Conservation (phyloP, 2,329 filamentous ascomycete genomes). For the Aaosphaeria arxii region DNA sequence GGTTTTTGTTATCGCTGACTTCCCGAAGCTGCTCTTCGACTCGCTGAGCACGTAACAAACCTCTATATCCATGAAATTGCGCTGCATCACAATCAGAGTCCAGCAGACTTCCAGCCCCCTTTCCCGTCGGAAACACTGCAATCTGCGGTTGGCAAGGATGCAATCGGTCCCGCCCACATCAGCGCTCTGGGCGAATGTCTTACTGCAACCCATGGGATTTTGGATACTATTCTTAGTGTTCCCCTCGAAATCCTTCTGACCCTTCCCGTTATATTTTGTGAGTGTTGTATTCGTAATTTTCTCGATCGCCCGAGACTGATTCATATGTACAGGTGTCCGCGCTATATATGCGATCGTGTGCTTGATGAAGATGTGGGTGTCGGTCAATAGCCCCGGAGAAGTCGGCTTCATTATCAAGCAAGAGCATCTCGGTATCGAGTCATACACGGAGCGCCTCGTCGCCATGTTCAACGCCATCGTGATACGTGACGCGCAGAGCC, state of each 20-base stretch:
- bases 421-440: conserved; percentile 46
- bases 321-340: conserved; percentile 43
- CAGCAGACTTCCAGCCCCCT: conserved; percentile 44
- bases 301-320: conserved; percentile 3
- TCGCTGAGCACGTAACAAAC: conserved; percentile 48
- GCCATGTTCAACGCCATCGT: conserved; percentile 45
- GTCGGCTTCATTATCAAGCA: conserved; percentile 49
- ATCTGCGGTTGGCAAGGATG: conserved; percentile 38
- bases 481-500: conserved; percentile 38
- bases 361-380: conserved; percentile 60
- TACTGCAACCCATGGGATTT: conserved; percentile 44
- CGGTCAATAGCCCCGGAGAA: conserved; percentile 49
- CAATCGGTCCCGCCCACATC: conserved; percentile 46
- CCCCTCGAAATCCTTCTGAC: conserved; percentile 43
- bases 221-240: conserved; percentile 49
- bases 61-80: conserved; percentile 52
- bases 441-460: conserved; percentile 46
- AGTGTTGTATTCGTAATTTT: conserved; percentile 12
- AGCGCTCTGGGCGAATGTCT: conserved; percentile 47
- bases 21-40: conserved; percentile 35
- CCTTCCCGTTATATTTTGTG: conserved; percentile 46
- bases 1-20: conserved; percentile 3
- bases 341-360: conserved; percentile 57
- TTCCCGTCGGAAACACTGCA: conserved; percentile 41
- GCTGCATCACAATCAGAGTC: conserved; percentile 43